Evolutionary conservation across 208 protist genomes (phyloP), one percentile per base, ranked within the genome.

Genomic region (Acanthamoeba culbertsoni): DNA sequence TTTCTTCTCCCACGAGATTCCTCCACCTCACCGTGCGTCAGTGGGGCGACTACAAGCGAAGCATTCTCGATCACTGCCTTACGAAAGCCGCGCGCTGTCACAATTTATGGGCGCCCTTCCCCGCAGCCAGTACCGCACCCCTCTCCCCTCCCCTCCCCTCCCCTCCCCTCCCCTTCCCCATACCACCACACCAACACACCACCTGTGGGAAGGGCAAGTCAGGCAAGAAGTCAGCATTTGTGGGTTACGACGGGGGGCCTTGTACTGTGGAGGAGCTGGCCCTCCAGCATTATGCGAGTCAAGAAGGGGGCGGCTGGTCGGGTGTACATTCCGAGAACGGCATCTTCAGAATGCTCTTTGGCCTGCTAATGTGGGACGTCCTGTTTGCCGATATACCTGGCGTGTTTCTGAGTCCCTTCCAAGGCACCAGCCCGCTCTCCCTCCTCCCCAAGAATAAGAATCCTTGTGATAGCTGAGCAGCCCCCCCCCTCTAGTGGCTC

Each of bases 341-440:
- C 16, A 42, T 86, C 77, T 86, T 86, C 48, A 53, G 40, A 28
- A 86, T 45, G 8, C n/a, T 86, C 1, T 86, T 86, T 31, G 77
- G 77, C 20, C 4, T 86, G 10, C 42, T 86, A 7, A 86, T 86
- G 77, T 86, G 77, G 77, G 77, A 86, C 45, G 77, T 86, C 48
- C 37, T 86, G 31, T 86, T 86, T 59, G 42, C 77, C 48, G 31
- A 31, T 45, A n/a, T 86, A 40, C 77, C 77, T 4, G 77, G 46
- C 2, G 77, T 86, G 12, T 86, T 86, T 37, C 1, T 62, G 31
- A 86, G 43, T 51, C 77, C 77, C 31, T 86, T 86, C 31, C 77
- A 86, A 86, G 46, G 77, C 57, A 86, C 12, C 6, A 20, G 20
- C 35, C 8, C n/a, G 33, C 6, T 42, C 71, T 45, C 45, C 18